Base-by-base conservation (phyloP, 192 early-diverging fungal species). In the Umbelopsis sp. region DNA sequence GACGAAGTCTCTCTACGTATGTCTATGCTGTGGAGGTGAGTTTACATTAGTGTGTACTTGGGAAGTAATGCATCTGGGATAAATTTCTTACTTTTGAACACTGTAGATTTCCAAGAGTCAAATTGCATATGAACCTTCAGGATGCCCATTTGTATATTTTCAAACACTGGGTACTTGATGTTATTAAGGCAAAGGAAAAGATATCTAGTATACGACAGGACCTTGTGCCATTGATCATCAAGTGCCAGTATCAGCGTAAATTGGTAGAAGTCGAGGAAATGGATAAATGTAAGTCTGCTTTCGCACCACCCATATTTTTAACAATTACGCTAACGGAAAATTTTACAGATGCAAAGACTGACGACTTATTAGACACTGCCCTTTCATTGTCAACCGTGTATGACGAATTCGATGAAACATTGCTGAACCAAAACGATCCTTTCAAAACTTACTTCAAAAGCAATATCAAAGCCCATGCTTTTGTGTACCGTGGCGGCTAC, bases 101-200 rank as follows among this genome's bases (percentile, higher is more conserved):
- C 73, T 78, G 75, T 74, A 89, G 90, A 79, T 98, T 95, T 71
- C 94, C 95, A 8, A 84, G 86, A 1, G 80, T 97, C 65, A 83
- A 88, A 41, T 72, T 99, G 37, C 87, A 90, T 61, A 91, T 92
- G 50, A 86, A 92, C 49, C 84, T 98, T 70, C 89, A 92, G 68
- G 94, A 97, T 78, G 91, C 93, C 8, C 98, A 98, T 71, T 66
- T 97, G 22, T 99, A 98, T 71, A 87, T 98, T 13, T 92, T 97
- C 79, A 92, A 95, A 70, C 83, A 85, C 37, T 99, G 98, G 98
- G 90, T 99, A 2, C 76, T 97, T 61, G 95, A 98, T 77, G 76
- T 94, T 66, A 74, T 97, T 13, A 79, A 76, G 15, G 78, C 82
- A 74, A 83, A 92, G 75, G 85, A 86, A 16, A 81, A 81, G 16